A percentile compares a stretch with the other conserved stretches of the same genome.
phyloP scores from a whole-genome alignment of 164 flowering plant species.

The Vitis riparia region DNA sequence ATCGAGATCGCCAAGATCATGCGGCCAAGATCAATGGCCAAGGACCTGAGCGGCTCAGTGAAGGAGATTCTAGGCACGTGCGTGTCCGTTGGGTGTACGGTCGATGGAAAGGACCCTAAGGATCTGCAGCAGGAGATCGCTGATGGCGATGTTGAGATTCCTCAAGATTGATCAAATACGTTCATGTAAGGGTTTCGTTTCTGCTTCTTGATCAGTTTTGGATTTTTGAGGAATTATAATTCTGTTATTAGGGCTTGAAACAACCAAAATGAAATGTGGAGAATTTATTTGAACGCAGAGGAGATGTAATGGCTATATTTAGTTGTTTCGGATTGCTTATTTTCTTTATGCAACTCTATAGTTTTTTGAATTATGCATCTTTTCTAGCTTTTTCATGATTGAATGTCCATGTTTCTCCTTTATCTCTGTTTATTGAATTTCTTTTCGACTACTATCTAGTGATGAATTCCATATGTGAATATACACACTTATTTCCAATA shows the following conservation, averaged over 20 bases:
- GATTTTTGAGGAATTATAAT: not conserved
- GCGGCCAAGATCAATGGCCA: constrained; percentile 59
- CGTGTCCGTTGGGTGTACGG: constrained; percentile 64
- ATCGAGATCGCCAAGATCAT: constrained; percentile 58
- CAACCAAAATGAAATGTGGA: no score
- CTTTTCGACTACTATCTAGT: no score
- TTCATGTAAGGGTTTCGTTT: not conserved
- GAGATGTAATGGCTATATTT: constrained; percentile 9
- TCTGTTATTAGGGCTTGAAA: not conserved
- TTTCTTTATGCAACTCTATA: not conserved
- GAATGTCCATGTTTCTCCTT: no score
- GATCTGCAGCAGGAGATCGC: constrained; percentile 54
- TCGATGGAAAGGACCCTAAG: constrained; percentile 58
- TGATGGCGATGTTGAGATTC: constrained; percentile 52
- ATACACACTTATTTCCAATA: no score
- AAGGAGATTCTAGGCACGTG: constrained; percentile 67
- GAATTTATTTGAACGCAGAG: not conserved
- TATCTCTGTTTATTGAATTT: no score
- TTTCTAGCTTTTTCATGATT: not conserved
- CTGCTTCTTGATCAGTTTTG: constrained; percentile 12
- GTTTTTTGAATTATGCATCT: constrained; percentile 1
- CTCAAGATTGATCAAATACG: constrained; percentile 14
- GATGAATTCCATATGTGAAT: no score
- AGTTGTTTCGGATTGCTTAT: not conserved
- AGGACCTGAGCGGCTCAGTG: constrained; percentile 48